Evolutionary conservation across 768 basidiomycete genomes (phyloP).

Genomic region (Lyophyllum atratum): DNA sequence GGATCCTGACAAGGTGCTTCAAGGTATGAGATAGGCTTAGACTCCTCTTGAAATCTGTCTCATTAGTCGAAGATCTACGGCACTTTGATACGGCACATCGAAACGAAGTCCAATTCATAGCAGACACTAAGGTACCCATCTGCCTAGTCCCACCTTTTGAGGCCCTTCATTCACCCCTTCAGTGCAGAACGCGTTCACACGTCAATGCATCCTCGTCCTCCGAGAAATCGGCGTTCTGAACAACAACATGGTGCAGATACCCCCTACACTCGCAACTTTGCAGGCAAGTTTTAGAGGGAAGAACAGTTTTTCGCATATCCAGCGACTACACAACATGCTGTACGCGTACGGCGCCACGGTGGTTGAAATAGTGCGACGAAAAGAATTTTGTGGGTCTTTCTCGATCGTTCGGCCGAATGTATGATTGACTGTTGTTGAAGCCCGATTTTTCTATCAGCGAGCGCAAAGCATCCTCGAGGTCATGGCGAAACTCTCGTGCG

Average conservation of each 20-base stretch:
- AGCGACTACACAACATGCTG: slow-evolving; percentile 84
- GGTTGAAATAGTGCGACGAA: slow-evolving; percentile 87
- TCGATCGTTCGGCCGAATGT: neutral
- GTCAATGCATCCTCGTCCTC: slow-evolving; percentile 63
- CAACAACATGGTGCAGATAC: slow-evolving; percentile 76
- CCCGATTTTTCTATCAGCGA: slow-evolving; percentile 78
- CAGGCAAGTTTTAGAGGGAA: slow-evolving; percentile 74
- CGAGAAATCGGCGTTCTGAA: slow-evolving; percentile 82
- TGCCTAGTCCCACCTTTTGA: neutral
- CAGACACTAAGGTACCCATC: slow-evolving; percentile 51
- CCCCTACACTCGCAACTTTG: slow-evolving; percentile 60
- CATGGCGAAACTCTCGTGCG: slow-evolving; percentile 86
- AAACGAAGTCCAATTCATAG: slow-evolving; percentile 58
- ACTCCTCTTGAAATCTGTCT: neutral
- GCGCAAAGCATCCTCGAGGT: slow-evolving; percentile 82
- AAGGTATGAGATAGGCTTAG: slow-evolving; percentile 39
- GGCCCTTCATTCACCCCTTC: slow-evolving; percentile 23
- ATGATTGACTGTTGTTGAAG: slow-evolving; percentile 35
- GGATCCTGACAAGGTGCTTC: slow-evolving; percentile 51
- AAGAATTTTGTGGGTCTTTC: slow-evolving; percentile 74
- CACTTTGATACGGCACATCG: slow-evolving; percentile 64
- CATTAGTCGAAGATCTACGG: slow-evolving; percentile 51
- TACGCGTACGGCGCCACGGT: slow-evolving; percentile 93
- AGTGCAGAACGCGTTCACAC: slow-evolving; percentile 70
- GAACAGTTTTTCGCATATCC: slow-evolving; percentile 89